Evolutionary conservation across 768 basidiomycete species (phyloP).

Genomic region (Podaxis sp.): DNA sequence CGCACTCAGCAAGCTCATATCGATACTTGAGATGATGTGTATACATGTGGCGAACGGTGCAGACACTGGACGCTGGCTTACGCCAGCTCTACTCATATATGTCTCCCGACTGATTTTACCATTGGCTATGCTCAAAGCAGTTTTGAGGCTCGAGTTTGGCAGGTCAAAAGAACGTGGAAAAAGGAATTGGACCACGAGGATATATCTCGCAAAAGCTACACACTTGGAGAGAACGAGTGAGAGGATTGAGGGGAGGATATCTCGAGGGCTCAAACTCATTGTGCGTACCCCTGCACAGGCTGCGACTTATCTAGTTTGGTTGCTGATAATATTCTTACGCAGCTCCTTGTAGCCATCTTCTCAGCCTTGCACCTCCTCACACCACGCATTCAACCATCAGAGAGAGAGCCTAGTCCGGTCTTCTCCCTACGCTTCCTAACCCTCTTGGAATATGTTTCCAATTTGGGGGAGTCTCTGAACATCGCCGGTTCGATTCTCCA

Average conservation of each 20-base stretch:
- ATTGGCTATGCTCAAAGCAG: slow-evolving; percentile 27
- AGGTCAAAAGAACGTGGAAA: slow-evolving; percentile 8
- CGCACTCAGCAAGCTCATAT: slow-evolving; percentile 16
- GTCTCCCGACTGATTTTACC: slow-evolving; percentile 13
- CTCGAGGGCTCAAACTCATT: background rate
- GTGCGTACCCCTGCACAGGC: background rate
- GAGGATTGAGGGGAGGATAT: slow-evolving; percentile 18
- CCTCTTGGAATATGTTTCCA: background rate
- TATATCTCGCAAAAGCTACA: slow-evolving; percentile 22
- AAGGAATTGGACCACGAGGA: slow-evolving; percentile 19
- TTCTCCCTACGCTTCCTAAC: background rate
- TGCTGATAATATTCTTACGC: background rate
- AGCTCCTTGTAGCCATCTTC: slow-evolving; percentile 12
- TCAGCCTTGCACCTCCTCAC: slow-evolving; percentile 10
- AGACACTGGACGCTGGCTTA: background rate
- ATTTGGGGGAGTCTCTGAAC: slow-evolving; percentile 11
- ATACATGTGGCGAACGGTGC: background rate
- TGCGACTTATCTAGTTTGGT: background rate
- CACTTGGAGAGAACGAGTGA: slow-evolving; percentile 32
- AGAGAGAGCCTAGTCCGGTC: background rate
- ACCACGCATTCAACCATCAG: background rate
- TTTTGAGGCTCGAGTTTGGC: slow-evolving; percentile 23
- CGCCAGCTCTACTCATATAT: background rate
- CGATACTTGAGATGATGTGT: background rate
- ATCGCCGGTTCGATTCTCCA: slow-evolving; percentile 21